Base-by-base conservation (phyloP, 805 yeast genomes). In the Cyberlindnera veronae region DNA sequence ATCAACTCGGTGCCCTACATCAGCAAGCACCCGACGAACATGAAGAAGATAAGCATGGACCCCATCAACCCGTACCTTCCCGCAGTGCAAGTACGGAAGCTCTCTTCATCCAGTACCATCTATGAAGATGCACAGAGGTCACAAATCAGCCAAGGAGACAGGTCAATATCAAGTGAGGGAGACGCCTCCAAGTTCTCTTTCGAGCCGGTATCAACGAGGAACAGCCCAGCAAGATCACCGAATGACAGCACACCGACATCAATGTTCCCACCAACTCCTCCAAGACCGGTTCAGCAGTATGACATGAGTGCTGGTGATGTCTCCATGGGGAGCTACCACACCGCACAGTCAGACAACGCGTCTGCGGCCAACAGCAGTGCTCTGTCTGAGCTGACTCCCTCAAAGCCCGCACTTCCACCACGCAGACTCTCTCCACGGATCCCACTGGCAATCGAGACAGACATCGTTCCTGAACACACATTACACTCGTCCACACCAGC, bases 261-360 rank as follows among this genome's bases (percentile, higher is more conserved):
- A 13, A 14, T 27, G 5, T 5, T 19, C 7, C 14, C 15, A 16
- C 30, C 30, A 28, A 6, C 13, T 5, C 28, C 11, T 7, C 15
- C 30, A 27, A n/a, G 14, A 10, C 29, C 13, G 16, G 31, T 21
- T 15, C 11, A 24, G 13, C 28, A 24, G 28, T 18, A 39, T 40
- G 4, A 34, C 48, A n/a, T 12, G 19, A 14, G 19, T 12, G 33
- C 32, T 2, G 46, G 36, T 6, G 29, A 38, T 4, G 13, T 21
- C 13, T 51, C 55, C 7, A 51, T 46, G n/a, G n/a, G n/a, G n/a
- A n/a, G n/a, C n/a, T n/a, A n/a, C 34, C 57, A 51, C 27, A 51
- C 56, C 1, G 57, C 57, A 2, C 29, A 35, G 29, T 40, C 51
- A 2, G 49, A 49, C n/a, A 34, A 44, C n/a, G 13, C 34, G 3